Conservation (phyloP, 306 rosid species). For the Lotus japonicus region DNA sequence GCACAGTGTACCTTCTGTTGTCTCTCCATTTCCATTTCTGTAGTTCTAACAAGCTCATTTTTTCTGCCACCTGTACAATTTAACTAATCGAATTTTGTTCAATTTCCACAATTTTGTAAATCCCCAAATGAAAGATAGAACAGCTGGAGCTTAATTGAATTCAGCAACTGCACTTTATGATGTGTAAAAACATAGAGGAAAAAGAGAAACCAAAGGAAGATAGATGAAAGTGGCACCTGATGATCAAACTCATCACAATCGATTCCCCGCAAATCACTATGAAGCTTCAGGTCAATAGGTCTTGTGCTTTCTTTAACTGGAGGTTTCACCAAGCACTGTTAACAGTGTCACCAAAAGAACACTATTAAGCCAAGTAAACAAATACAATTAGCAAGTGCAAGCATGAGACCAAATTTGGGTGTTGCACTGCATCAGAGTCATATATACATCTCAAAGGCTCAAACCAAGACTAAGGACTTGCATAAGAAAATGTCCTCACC, state of each 20-base stretch:
- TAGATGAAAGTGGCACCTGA: constrained; percentile 46
- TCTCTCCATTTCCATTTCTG: constrained; percentile 79
- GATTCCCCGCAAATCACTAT: constrained; percentile 68
- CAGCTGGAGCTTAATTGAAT: neutral
- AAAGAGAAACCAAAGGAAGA: neutral
- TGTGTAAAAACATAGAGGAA: neutral
- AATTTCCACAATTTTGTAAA: neutral
- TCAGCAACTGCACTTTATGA: neutral
- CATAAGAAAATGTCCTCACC: constrained; percentile 38
- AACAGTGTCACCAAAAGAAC: constrained; percentile 23
- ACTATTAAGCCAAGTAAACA: neutral
- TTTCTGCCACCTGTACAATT: constrained; percentile 64
- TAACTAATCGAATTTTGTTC: neutral
- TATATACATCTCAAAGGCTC: neutral
- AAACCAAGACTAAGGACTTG: neutral
- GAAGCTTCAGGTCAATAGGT: constrained; percentile 62
- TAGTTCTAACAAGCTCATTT: constrained; percentile 58
- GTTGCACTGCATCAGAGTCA: neutral
- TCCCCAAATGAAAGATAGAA: neutral
- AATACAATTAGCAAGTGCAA: neutral
- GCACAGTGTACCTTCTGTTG: constrained; percentile 67
- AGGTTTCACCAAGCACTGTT: constrained; percentile 69
- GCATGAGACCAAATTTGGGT: neutral
- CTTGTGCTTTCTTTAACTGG: constrained; percentile 68
- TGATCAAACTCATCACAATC: constrained; percentile 81